Base-by-base conservation (phyloP, 768 basidiomycete species). In the Suillus clintonianus region DNA sequence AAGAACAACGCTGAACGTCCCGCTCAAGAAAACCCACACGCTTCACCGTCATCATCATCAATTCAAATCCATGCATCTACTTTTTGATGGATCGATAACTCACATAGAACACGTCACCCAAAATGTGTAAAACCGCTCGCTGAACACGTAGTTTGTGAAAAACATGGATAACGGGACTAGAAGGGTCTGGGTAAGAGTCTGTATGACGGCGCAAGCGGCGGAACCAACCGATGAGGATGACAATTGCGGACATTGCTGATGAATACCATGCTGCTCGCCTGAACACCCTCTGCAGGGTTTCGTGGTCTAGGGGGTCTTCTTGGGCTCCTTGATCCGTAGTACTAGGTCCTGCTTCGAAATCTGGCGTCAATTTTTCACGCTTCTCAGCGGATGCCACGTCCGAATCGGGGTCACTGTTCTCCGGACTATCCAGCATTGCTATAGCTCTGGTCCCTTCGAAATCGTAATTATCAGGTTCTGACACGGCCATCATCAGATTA, bases 101-200 rank as follows among this genome's bases (percentile, higher is more conserved):
- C 34, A 75, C 74, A 77, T 75, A 13, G 76, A 72, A 53, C 76
- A 76, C 13, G 72, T 70, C 30, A 76, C 68, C 77, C 77, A 78
- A 70, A 77, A 76, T 4, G 68, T 69, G 66, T 72, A 77, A 62
- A 78, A 78, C 13, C 50, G 59, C 56, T 67, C 60, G 61, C 71
- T 74, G 68, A 78, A 78, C 8, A 78, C 66, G 59, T 78, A 78
- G 62, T 70, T 69, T 8, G 74, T 69, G 67, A 77, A 77, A 69
- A 76, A 78, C 76, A 78, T 77, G 27, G 77, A 74, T 11, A 77
- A 59, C 13, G 77, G 77, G 0, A 78, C 74, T 72, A 22, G 24
- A 41, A 9, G 5, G 41, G 41, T 30, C 41, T 36, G 32, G 5
- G 24, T 63, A 24, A 51, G 19, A 54, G 14, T 36, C 43, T 36